A percentile compares a stretch with the other conserved stretches of the same genome.
Evolutionary conservation across 768 basidiomycete genomes (phyloP).

Genomic region (Suillus occidentalis): DNA sequence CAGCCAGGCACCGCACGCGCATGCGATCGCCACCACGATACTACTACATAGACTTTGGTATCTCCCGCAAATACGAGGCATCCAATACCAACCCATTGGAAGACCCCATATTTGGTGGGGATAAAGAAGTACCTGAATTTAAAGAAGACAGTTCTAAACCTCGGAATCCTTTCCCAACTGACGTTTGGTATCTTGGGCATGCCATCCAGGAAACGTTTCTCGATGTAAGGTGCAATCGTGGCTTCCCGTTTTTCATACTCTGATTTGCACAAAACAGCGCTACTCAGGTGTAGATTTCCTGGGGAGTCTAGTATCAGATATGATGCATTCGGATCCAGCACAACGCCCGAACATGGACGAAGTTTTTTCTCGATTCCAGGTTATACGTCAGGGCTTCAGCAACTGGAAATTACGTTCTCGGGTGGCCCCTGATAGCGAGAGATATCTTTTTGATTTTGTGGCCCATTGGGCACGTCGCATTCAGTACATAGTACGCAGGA

Average conservation of each 20-base stretch:
- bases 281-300: constrained; percentile 22
- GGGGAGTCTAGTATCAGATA: constrained; percentile 28
- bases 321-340: constrained; percentile 34
- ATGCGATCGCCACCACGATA: constrained; percentile 32
- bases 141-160: constrained; percentile 21
- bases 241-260: background rate
- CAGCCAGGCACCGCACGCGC: constrained; percentile 30
- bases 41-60: constrained; percentile 37
- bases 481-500: constrained; percentile 13
- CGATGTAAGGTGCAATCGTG: constrained; percentile 19
- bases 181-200: constrained; percentile 47
- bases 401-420: constrained; percentile 29
- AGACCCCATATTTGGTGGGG: constrained; percentile 37
- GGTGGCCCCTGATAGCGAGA: constrained; percentile 16
- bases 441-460: constrained; percentile 9
- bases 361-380: constrained; percentile 23
- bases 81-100: constrained; percentile 26
- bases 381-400: constrained; percentile 11
- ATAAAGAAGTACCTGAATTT: constrained; percentile 43
- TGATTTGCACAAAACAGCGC: background rate
- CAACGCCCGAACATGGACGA: constrained; percentile 32
- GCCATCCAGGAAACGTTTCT: constrained; percentile 32
- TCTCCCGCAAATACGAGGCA: constrained; percentile 33
- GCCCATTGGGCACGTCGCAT: constrained; percentile 18
- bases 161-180: constrained; percentile 42